phyloP scores from a whole-genome alignment of 768 basidiomycete genomes.

The Lactarius hatsudake region DNA sequence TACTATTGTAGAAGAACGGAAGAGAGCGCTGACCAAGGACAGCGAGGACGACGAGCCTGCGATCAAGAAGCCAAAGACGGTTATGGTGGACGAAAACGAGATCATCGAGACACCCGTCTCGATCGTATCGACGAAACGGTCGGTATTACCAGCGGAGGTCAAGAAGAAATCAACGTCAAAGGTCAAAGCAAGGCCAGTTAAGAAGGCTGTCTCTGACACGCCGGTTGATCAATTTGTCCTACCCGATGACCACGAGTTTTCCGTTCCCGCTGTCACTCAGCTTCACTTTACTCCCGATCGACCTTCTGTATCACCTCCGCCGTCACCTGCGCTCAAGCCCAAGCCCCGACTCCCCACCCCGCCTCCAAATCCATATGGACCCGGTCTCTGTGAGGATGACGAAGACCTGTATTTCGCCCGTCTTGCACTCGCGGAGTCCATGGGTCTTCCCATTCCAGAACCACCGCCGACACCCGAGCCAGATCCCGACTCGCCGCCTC shows the following conservation, averaged over 20 bases:
- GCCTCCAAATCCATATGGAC: slow-evolving; percentile 51
- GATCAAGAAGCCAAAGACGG: slow-evolving; percentile 41
- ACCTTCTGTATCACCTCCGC: slow-evolving; percentile 50
- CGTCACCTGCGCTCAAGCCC: slow-evolving; percentile 40
- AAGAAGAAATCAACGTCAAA: slow-evolving; percentile 40
- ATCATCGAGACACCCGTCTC: slow-evolving; percentile 23
- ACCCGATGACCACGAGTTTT: slow-evolving; percentile 48
- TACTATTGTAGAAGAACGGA: slow-evolving; percentile 30
- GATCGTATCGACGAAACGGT: slow-evolving; percentile 15
- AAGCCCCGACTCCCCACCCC: slow-evolving; percentile 43
- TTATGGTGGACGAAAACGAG: slow-evolving; percentile 22
- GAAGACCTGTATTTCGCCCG: slow-evolving; percentile 84
- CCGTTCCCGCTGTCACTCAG: slow-evolving; percentile 49
- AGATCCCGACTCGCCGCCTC: slow-evolving; percentile 42
- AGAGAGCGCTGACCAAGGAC: slow-evolving; percentile 33
- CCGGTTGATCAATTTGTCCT: slow-evolving; percentile 49
- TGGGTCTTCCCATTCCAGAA: slow-evolving; percentile 31
- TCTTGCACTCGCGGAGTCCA: slow-evolving; percentile 49
- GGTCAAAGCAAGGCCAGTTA: slow-evolving; percentile 41
- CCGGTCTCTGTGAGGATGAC: slow-evolving; percentile 75
- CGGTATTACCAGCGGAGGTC: slow-evolving; percentile 27
- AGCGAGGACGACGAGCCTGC: slow-evolving; percentile 41
- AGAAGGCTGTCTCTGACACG: slow-evolving; percentile 29
- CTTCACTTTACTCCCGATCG: slow-evolving; percentile 45
- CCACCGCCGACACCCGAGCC: slow-evolving; percentile 31